phyloP scores from a whole-genome alignment of 1,139 yeast genomes.

The Yarrowia galli region DNA sequence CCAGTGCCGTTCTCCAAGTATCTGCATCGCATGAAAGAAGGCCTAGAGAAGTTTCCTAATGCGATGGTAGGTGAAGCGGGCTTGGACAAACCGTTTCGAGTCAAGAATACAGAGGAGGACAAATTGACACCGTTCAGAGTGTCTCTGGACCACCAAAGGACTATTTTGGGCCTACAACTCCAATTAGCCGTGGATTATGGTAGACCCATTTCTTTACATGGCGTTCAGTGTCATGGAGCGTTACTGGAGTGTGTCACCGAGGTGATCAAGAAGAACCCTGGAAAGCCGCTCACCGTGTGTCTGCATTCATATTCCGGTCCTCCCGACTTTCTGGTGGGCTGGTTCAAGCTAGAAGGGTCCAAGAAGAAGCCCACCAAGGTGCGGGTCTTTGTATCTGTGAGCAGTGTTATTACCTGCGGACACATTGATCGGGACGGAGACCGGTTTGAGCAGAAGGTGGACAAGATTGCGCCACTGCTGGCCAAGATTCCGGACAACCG shows the following conservation, averaged over 20 bases:
- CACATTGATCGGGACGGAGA: slow-evolving; percentile 41
- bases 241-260: slow-evolving; percentile 57
- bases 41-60: slow-evolving; percentile 43
- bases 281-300: slow-evolving; percentile 55
- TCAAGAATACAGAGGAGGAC: slow-evolving; percentile 47
- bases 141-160: slow-evolving; percentile 67
- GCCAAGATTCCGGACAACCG: slow-evolving; percentile 51
- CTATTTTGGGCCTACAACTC: slow-evolving; percentile 61
- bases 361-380: slow-evolving; percentile 40
- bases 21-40: slow-evolving; percentile 49
- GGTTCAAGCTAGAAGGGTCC: slow-evolving; percentile 55
- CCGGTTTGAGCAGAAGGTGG: slow-evolving; percentile 41
- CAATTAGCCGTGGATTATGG: slow-evolving; percentile 58
- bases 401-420: slow-evolving; percentile 63
- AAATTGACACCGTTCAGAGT: slow-evolving; percentile 60
- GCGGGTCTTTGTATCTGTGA: slow-evolving; percentile 60
- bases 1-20: slow-evolving; percentile 61
- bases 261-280: slow-evolving; percentile 43
- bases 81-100: slow-evolving; percentile 74
- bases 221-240: slow-evolving; percentile 77
- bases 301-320: slow-evolving; percentile 92
- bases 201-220: slow-evolving; percentile 76
- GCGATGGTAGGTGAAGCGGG: slow-evolving; percentile 85
- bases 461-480: slow-evolving; percentile 48
- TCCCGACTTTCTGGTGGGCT: slow-evolving; percentile 63